Evolutionary conservation across 108 stramenopile genomes (phyloP).

Genomic region (Ochromonas danica): DNA sequence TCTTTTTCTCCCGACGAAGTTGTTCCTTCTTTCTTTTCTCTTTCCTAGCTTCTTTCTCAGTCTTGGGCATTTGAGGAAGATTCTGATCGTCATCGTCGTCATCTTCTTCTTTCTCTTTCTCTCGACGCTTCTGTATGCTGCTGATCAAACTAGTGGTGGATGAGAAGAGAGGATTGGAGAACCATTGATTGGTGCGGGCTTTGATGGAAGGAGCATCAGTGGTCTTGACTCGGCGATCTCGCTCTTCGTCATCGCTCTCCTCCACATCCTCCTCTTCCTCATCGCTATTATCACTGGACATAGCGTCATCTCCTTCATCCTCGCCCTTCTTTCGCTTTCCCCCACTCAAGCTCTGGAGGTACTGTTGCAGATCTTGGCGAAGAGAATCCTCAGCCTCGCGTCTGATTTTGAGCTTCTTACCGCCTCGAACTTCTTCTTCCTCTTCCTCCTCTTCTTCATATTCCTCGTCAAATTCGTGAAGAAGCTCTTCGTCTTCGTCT

Average conservation of each 20-base stretch:
- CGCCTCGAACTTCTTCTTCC: conserved; percentile 37
- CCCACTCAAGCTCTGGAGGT: conserved; percentile 67
- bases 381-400: conserved; percentile 38
- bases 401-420: conserved; percentile 41
- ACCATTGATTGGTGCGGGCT: conserved; percentile 6
- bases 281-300: conserved; percentile 20
- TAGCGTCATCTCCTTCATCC: conserved; percentile 46
- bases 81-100: conserved; percentile 69
- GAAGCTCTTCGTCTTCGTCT: conserved; percentile 19
- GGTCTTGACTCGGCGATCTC: background rate
- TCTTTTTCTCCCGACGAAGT: conserved; percentile 70
- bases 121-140: background rate
- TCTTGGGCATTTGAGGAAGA: conserved; percentile 85
- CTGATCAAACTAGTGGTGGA: background rate
- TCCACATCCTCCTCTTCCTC: conserved; percentile 34
- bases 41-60: conserved; percentile 90
- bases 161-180: conserved; percentile 30
- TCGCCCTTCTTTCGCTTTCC: conserved; percentile 56
- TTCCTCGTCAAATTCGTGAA: background rate
- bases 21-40: conserved; percentile 84
- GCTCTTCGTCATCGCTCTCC: conserved; percentile 36
- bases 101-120: conserved; percentile 35
- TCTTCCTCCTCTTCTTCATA: no score
- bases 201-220: background rate
- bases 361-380: conserved; percentile 73